Percentiles rank a stretch among this genome's conserved stretches.
Conservation (phyloP, 2,329 filamentous ascomycete species). For the Keithomyces neogunnii region DNA sequence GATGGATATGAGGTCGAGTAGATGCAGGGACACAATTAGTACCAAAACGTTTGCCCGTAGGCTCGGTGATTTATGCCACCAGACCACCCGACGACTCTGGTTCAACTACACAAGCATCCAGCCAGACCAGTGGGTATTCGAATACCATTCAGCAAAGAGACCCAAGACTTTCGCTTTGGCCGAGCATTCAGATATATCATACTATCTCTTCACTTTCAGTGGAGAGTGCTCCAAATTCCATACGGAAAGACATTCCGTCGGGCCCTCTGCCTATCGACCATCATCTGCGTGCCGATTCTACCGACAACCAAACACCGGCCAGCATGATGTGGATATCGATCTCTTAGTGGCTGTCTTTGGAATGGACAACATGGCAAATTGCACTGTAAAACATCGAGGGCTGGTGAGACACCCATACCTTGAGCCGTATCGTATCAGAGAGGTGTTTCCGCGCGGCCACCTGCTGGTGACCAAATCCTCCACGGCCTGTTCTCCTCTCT, state of each 20-base stretch:
- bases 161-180: neutral
- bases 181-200: neutral
- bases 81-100: no score
- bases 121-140: no score
- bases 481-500: neutral
- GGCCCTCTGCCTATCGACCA: neutral
- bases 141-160: neutral
- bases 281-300: neutral
- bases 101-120: no score
- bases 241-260: neutral
- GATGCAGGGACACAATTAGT: no score
- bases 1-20: no score
- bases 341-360: neutral
- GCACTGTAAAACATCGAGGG: conserved; percentile 15
- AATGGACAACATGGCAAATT: conserved; percentile 15
- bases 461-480: neutral
- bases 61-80: no score
- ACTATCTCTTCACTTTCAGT: neutral
- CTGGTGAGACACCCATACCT: conserved; percentile 20
- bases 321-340: neutral
- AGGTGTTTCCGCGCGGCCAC: neutral
- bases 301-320: neutral
- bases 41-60: no score
- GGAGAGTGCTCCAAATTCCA: neutral
- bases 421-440: conserved; percentile 13